Base-by-base conservation (phyloP, 495 filamentous ascomycete genomes). In the Xylaria grammica region DNA sequence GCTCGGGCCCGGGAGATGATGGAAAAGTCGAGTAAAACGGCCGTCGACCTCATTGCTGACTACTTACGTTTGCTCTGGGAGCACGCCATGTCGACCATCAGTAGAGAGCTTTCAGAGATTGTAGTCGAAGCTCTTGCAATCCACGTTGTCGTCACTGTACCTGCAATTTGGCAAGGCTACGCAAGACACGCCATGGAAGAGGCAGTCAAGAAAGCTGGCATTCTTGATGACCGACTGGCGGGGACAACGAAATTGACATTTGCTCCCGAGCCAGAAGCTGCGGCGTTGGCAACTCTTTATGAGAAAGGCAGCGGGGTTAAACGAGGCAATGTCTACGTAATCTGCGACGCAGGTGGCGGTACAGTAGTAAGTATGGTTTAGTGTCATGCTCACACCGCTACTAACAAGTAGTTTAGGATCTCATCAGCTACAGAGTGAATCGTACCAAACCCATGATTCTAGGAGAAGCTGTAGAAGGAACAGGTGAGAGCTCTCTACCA, bases 111-210 rank as follows among this genome's bases (percentile, higher is more conserved):
- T 3, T 63, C 60, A 38, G 17, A 13, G 10, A 24, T 0, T 19
- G 50, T 52, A 0, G n/a, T 73, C 11, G 69, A 75, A 6, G 68
- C 20, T 17, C 52, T 74, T 0, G 67, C 55, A 10, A 29, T 73
- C 10, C 66, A 68, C 17, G 63, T 75, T 2, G 73, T 68, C 20
- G 62, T 75, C 19, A 73, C 73, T 11, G 63, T 75, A 4, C 73
- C 73, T 11, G 73, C 73, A 1, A 72, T 75, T 20, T 75, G 73
- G 73, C 67, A 70, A 9, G 38, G 50, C 7, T 73, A 75, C 36
- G 73, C 73, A 1, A 45, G 61, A 19, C 24, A 65, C 22, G 34
- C 32, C 4, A 73, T 75, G 69, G 30, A 65, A 51, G 46, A 60
- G 1, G 73, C 71, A 2, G 73, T 61, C 2, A 22, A 13, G 22